Evolutionary conservation across 2,329 filamentous ascomycete species (phyloP).

Genomic region (Aspergillus sp.): DNA sequence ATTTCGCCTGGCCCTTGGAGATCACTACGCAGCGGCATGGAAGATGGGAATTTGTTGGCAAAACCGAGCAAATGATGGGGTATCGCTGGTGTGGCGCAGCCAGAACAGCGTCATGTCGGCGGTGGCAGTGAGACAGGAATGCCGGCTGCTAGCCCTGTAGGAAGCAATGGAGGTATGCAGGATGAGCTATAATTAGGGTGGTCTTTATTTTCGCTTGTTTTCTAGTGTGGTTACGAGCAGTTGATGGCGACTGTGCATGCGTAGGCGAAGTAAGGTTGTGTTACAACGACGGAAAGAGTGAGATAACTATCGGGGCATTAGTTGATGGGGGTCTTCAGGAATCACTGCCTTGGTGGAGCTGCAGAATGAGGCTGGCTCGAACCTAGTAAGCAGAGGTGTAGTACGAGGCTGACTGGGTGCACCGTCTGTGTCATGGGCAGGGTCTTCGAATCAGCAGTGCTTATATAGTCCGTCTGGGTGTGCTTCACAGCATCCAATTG

Average conservation of each 20-base stretch:
- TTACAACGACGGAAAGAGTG: background rate
- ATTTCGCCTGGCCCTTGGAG: background rate
- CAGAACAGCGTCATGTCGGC: constrained; percentile 4
- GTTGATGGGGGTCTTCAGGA: background rate
- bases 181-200: constrained; percentile 8
- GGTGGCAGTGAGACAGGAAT: constrained; percentile 9
- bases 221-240: background rate
- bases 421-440: background rate
- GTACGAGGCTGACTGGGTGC: background rate
- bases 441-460: background rate
- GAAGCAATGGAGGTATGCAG: background rate
- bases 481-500: background rate
- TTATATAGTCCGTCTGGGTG: background rate
- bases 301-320: background rate
- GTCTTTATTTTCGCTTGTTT: constrained; percentile 5
- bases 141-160: background rate
- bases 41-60: background rate
- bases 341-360: background rate
- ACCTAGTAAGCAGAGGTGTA: background rate
- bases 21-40: background rate
- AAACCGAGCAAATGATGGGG: constrained; percentile 1
- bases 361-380: background rate
- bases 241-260: background rate
- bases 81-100: constrained; percentile 6
- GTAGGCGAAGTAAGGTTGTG: background rate